Conservation (phyloP, 192 early-diverging fungal genomes). For the Jimgerdemannia lactiflua region DNA sequence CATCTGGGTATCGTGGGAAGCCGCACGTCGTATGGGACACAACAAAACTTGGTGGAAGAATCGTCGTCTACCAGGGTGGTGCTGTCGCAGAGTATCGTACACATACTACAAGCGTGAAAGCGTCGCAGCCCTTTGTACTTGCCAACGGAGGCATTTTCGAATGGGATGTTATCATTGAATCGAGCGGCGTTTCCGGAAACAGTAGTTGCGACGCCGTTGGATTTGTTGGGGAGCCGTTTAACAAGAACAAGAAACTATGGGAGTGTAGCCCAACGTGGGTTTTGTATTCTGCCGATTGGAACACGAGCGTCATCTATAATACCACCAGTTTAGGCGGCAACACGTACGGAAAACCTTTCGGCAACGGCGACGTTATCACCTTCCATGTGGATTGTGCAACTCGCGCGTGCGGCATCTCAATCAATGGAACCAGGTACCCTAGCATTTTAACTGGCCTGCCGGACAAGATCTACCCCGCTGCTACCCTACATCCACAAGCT, state of each 20-base stretch:
- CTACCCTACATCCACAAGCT: not conserved
- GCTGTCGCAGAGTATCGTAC: not conserved
- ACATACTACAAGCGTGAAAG: not conserved
- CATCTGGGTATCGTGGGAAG: not conserved
- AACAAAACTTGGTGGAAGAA: not conserved
- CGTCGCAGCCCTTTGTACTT: not conserved
- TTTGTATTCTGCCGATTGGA: too few relatives aligned
- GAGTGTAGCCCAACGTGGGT: not conserved
- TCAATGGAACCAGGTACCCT: constrained; percentile 10
- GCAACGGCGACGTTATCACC: constrained; percentile 1
- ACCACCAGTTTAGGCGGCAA: not conserved
- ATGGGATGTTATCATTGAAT: not conserved
- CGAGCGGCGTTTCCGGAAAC: not conserved
- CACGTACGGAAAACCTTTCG: constrained; percentile 4
- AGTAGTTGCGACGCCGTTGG: not conserved
- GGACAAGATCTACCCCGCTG: constrained; percentile 7
- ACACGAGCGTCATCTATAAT: too few relatives aligned
- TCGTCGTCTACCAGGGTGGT: not conserved
- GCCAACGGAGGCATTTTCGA: not conserved
- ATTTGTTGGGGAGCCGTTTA: not conserved
- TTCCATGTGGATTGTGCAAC: constrained; percentile 9
- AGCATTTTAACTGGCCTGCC: constrained; percentile 2
- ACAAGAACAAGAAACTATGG: not conserved
- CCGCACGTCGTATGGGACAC: not conserved
- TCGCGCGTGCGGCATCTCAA: constrained; percentile 4